Evolutionary conservation across 306 rosid species (phyloP), one percentile per base, ranked within the genome.

Genomic region (Vachellia collinsii): DNA sequence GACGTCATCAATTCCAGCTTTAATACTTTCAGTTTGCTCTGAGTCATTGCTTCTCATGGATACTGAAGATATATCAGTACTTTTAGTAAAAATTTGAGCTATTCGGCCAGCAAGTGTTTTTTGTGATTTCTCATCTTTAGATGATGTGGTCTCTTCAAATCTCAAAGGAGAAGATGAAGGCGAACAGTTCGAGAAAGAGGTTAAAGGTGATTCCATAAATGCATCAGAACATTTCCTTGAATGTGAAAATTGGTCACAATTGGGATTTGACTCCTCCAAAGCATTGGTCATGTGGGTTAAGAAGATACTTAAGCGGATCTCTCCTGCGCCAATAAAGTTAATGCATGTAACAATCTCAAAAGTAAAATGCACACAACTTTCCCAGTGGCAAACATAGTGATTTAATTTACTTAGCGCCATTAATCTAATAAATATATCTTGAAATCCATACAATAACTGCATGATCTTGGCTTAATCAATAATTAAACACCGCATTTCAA

Each of bases 31-130:
- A 77, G 89, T 19, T 75, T 80, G 82, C 43, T 90, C 99, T 20
- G 64, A 72, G 41, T 93, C 99, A 73, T 72, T 20, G 74, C 81
- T 79, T 90, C 87, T 87, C 22, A 47, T 82, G n/a, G 93, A 70
- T 67, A 82, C 6, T 20, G 95, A 78, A 79, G 88, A 20, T 7
- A 80, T 11, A 68, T 90, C 99, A 50, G 88, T 37, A 75, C 83
- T 86, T 80, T 86, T 95, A 70, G 86, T 90, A 78, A 96, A 93
- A 17, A 96, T 89, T 58, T 90, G 91, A 75, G 96, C 97, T 88
- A 93, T 77, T 80, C 96, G 88, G 13, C 85, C 91, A 2, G 97
- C 92, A 22, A 93, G 73, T 72, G 89, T 78, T 74, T 87, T 96
- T 67, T 91, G 98, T 25, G 76, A 17, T 78, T 89, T 90, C 17